Percentiles rank a stretch among this genome's conserved stretches.
Conservation (phyloP, 2,329 filamentous ascomycete genomes). For the Periconia sp. region DNA sequence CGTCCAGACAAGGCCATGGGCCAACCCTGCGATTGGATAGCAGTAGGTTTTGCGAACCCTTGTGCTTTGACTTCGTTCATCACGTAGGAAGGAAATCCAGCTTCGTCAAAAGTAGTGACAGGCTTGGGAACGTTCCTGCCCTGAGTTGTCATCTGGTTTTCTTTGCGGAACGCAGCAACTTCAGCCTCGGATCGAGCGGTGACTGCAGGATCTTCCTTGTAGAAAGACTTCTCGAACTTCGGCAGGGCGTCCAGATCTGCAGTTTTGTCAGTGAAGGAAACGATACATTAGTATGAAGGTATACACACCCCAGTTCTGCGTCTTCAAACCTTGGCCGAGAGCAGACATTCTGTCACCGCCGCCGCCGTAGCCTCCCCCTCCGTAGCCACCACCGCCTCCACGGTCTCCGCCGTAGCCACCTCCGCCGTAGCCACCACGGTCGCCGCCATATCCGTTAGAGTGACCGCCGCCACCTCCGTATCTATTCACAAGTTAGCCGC, state of each 20-base stretch:
- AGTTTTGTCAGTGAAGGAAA: conserved; percentile 23
- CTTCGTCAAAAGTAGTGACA: conserved; percentile 96
- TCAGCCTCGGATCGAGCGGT: conserved; percentile 72
- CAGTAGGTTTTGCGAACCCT: conserved; percentile 88
- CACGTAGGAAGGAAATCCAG: conserved; percentile 93
- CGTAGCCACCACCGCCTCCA: conserved; percentile 24
- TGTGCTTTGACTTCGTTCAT: conserved; percentile 99
- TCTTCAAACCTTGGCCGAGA: conserved; percentile 84
- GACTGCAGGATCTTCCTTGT: conserved; percentile 90
- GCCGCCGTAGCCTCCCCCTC: conserved; percentile 47
- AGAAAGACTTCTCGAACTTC: conserved; percentile 99
- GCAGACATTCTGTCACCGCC: conserved; percentile 93
- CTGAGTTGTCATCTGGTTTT: conserved; percentile 80
- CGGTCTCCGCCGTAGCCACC: conserved; percentile 14
- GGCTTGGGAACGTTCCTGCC: conserved; percentile 85
- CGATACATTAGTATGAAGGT: not conserved
- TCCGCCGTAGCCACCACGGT: conserved; percentile 20
- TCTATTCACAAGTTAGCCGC: conserved; percentile 26
- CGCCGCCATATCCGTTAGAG: conserved; percentile 19
- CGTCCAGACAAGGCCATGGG: conserved; percentile 98
- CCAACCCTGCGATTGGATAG: conserved; percentile 98
- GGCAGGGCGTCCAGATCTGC: conserved; percentile 75
- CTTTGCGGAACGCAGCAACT: conserved; percentile 83
- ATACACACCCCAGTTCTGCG: conserved; percentile 81
- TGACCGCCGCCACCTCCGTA: conserved; percentile 37